Evolutionary conservation across 257 asterid species (phyloP).

Genomic region (Scutellaria barbata): DNA sequence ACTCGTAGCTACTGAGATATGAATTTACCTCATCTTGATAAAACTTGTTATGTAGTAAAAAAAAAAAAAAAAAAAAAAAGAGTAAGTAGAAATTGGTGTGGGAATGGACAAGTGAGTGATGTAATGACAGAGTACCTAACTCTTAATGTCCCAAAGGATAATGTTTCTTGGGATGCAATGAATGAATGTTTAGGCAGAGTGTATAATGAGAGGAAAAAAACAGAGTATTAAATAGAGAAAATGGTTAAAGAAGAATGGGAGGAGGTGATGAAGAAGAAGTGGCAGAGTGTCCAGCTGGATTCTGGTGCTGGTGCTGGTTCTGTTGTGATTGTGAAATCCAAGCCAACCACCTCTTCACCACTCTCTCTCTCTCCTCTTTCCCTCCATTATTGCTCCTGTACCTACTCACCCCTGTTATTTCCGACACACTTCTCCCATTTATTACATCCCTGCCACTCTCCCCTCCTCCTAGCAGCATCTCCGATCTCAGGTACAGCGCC

Average conservation of each 20-base stretch:
- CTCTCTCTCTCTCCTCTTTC: conserved; percentile 40
- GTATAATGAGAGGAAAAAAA: neutral
- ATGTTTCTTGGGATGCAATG: conserved; percentile 36
- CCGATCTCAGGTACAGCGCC: conserved; percentile 49
- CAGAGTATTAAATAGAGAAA: conserved; percentile 25
- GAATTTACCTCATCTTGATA: too few relatives aligned
- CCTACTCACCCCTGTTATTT: conserved; percentile 83
- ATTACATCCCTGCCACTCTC: conserved; percentile 57
- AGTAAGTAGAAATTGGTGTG: too few relatives aligned
- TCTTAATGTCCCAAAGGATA: conserved; percentile 33
- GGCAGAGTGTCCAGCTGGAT: conserved; percentile 47
- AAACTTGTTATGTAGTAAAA: neutral
- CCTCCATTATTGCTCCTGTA: conserved; percentile 59
- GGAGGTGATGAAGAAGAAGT: conserved; percentile 40
- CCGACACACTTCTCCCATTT: conserved; percentile 82
- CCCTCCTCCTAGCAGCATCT: conserved; percentile 33
- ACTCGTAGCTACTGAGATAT: neutral
- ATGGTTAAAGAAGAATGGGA: conserved; percentile 33
- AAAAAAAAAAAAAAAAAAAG: neutral
- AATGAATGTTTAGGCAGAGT: conserved; percentile 21
- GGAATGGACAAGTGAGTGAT: neutral
- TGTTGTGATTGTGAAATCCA: conserved; percentile 76
- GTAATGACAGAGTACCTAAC: conserved; percentile 23
- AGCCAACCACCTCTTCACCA: conserved; percentile 74
- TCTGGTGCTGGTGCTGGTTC: conserved; percentile 31